Evolutionary conservation across 148 eudicot species (phyloP).

Genomic region (Rhododendron ovatum): DNA sequence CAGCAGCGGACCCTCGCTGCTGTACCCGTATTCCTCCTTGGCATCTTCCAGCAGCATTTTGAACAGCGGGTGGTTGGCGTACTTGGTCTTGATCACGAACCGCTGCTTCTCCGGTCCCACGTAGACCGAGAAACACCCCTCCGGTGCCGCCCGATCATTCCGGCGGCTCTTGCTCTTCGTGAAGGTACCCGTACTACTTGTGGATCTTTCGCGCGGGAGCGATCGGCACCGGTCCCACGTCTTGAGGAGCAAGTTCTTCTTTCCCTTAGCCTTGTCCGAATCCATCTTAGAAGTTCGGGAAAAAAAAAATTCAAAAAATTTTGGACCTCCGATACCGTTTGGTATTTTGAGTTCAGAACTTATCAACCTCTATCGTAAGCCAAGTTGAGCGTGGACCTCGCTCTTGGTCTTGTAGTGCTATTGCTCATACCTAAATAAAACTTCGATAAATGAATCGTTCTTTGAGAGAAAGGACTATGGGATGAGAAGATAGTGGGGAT

Average conservation of each 20-base stretch:
- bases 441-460: neutral
- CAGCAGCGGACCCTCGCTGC: constrained; percentile 47
- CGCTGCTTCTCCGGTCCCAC: constrained; percentile 58
- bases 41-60: constrained; percentile 53
- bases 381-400: constrained; percentile 23
- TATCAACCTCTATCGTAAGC: constrained; percentile 30
- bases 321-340: neutral
- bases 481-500: neutral
- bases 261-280: neutral
- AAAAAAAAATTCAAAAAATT: neutral
- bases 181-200: neutral
- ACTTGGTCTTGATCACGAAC: constrained; percentile 53
- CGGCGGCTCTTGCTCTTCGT: constrained; percentile 15
- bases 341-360: neutral
- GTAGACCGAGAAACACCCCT: constrained; percentile 58
- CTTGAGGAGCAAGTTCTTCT: constrained; percentile 25
- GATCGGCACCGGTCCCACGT: constrained; percentile 30
- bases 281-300: constrained; percentile 3
- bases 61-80: constrained; percentile 53
- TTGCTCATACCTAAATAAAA: neutral
- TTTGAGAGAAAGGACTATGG: neutral
- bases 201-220: neutral
- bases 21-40: constrained; percentile 45
- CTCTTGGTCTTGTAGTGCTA: constrained; percentile 8
- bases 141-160: constrained; percentile 23